phyloP scores from a whole-genome alignment of 2,329 filamentous ascomycete species.

The Botryotinia narcissicola region DNA sequence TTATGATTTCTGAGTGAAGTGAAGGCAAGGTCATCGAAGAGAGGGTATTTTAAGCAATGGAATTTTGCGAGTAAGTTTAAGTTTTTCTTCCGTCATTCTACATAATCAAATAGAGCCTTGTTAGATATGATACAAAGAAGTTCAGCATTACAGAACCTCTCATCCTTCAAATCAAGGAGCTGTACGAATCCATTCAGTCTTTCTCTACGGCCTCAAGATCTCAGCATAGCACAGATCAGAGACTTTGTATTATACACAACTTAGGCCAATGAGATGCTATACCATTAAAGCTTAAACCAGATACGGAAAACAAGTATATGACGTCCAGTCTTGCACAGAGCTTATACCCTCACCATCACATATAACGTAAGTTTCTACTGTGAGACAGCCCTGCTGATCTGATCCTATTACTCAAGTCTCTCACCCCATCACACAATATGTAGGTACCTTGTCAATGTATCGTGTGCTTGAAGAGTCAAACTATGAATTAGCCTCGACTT shows the following conservation, averaged over 20 bases:
- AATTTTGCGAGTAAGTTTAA: neutral
- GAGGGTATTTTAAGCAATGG: neutral
- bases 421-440: neutral
- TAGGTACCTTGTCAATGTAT: neutral
- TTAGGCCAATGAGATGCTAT: neutral
- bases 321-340: neutral
- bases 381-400: neutral
- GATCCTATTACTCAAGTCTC: neutral
- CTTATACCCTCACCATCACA: neutral
- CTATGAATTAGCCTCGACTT: no score
- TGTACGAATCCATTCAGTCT: neutral
- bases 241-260: neutral
- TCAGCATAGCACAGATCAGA: neutral
- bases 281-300: neutral
- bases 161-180: neutral
- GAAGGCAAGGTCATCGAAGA: neutral
- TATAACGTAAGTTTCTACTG: neutral
- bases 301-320: neutral
- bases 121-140: rapidly evolving
- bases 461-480: neutral
- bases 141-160: neutral
- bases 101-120: neutral
- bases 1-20: neutral
- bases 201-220: neutral
- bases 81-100: neutral